These are phyloP conservation scores for Metschnikowia reukaufii DNA, from an alignment of 805 yeast species.

Conservation along the genomic window DNA sequence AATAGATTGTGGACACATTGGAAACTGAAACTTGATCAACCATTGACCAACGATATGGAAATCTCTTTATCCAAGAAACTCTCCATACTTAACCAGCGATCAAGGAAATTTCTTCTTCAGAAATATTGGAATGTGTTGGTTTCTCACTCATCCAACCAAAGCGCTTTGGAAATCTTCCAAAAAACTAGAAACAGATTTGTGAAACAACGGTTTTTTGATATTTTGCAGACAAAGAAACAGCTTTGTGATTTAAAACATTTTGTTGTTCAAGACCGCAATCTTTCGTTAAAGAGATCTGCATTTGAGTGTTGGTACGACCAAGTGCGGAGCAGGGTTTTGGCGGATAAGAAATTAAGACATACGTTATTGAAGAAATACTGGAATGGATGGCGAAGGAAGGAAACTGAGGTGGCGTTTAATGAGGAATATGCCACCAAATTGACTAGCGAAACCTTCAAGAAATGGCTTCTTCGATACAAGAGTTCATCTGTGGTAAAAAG, in stretches of 20 bases:
- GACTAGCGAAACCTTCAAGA: background rate
- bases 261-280: background rate
- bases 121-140: constrained; percentile 2
- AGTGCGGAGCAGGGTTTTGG: background rate
- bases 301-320: constrained; percentile 8
- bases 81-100: background rate
- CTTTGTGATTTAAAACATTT: background rate
- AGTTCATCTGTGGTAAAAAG: background rate
- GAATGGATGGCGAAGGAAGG: constrained; percentile 18
- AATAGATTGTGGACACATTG: constrained; percentile 1
- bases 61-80: constrained; percentile 5
- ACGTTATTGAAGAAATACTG: background rate
- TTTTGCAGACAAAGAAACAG: constrained; percentile 3
- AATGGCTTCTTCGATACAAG: constrained; percentile 7
- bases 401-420: constrained; percentile 1
- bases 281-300: constrained; percentile 4
- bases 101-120: background rate
- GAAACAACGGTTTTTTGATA: constrained; percentile 2
- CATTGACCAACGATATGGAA: background rate
- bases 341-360: constrained; percentile 2
- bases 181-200: background rate
- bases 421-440: constrained; percentile 5
- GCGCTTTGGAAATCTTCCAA: background rate
- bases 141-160: background rate
- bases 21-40: constrained; percentile 3